Conservation (phyloP, 139 green algal genomes). For the Tetratostichococcus sp. region DNA sequence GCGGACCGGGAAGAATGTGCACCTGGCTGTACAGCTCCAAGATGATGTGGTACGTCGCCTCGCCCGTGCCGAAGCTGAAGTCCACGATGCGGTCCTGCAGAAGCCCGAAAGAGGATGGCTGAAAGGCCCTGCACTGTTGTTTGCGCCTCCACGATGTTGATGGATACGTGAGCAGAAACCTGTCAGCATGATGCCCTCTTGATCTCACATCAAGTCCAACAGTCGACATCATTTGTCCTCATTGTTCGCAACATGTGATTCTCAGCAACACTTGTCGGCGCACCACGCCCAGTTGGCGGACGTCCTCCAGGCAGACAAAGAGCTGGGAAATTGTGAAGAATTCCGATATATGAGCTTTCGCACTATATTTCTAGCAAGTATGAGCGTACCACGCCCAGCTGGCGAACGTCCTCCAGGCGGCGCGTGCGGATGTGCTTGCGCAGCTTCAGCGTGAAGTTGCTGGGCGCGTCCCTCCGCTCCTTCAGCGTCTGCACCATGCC, state of each 20-base stretch:
- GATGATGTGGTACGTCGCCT: slow-evolving; percentile 82
- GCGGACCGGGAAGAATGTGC: background rate
- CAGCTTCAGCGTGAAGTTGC: slow-evolving; percentile 94
- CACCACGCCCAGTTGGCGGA: slow-evolving; percentile 84
- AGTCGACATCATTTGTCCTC: no score
- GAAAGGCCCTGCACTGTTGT: no score
- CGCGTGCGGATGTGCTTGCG: slow-evolving; percentile 91
- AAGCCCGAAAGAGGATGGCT: no score
- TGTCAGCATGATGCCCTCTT: no score
- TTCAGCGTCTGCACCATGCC: slow-evolving; percentile 4
- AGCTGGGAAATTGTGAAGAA: no score
- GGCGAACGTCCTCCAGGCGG: slow-evolving; percentile 78
- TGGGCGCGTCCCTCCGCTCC: slow-evolving; percentile 59
- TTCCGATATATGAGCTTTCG: no score
- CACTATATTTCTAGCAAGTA: no score
- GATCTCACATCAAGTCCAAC: no score
- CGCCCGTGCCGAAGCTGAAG: slow-evolving; percentile 86
- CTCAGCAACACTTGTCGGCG: no score
- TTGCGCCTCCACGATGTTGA: no score
- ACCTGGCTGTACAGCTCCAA: slow-evolving; percentile 93
- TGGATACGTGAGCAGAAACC: no score
- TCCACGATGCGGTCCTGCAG: slow-evolving; percentile 84
- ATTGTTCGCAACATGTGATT: no score
- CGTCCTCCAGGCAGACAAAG: slow-evolving; percentile 76
- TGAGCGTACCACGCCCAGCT: slow-evolving; percentile 95